These are phyloP conservation scores for Podila horticola DNA, from an alignment of 192 early-diverging fungal species.

Conservation along the genomic window DNA sequence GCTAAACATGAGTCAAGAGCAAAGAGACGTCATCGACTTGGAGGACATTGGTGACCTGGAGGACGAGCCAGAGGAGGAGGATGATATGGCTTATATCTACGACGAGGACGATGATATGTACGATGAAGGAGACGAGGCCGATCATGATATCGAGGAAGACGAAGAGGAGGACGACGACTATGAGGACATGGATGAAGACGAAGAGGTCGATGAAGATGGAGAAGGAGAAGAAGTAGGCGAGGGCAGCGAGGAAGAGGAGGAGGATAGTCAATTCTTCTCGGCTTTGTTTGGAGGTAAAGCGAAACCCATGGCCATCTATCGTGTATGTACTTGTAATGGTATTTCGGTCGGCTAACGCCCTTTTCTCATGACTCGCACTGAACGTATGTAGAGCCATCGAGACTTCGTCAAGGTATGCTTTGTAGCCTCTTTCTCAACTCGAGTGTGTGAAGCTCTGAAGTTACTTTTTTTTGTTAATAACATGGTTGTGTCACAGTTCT, in stretches of 20 bases:
- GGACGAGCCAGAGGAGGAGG: not conserved
- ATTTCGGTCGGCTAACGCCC: not conserved
- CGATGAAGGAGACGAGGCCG: conserved; percentile 14
- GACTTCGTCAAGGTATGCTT: not conserved
- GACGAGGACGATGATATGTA: conserved; percentile 1
- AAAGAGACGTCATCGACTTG: not conserved
- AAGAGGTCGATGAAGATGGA: conserved; percentile 11
- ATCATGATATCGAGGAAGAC: conserved; percentile 30
- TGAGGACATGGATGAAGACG: conserved; percentile 37
- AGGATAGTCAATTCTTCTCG: conserved; percentile 2
- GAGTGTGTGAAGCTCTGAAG: too few species aligned
- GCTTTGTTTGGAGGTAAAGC: not conserved
- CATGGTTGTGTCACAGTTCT: conserved; percentile 4
- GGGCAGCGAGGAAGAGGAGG: conserved; percentile 5
- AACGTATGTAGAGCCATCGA: not conserved
- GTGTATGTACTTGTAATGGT: not conserved
- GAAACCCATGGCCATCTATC: not conserved
- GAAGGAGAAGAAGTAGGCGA: conserved; percentile 12
- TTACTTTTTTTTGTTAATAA: not conserved
- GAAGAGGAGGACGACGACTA: conserved; percentile 17
- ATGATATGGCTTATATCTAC: conserved; percentile 1
- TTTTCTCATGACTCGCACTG: not conserved
- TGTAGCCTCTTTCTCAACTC: not conserved
- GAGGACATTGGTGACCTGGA: not conserved
- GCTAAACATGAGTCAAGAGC: too few species aligned